Evolutionary conservation across 2,329 filamentous ascomycete genomes (phyloP), one percentile per base, ranked within the genome.

Genomic region (Hypomyces perniciosus): DNA sequence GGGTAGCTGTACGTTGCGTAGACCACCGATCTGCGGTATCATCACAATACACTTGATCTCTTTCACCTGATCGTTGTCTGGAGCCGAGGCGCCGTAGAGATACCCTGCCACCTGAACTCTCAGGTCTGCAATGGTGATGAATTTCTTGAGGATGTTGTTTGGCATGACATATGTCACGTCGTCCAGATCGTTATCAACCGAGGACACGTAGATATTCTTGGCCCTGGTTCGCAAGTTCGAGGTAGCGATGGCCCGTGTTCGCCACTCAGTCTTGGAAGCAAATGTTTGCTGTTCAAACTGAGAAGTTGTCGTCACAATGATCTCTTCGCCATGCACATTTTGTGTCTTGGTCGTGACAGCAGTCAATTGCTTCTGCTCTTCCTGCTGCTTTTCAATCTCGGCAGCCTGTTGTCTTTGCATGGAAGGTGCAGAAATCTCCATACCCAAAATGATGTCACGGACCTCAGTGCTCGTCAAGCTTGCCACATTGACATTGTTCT

Each of bases 401-500:
- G 93, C 92, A 13, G 93, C 93, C 71, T 97, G 93, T 71, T 99
- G 95, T 65, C 95, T 85, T 73, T 99, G 93, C 84, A 99, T 87
- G 1, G 92, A 97, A 27, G 93, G 93, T 29, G 93, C 95, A 53
- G 90, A 96, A 53, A 99, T 99, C 68, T 99, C 95, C 95, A 99
- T 99, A 79, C 93, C 93, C 56, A 99, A 73, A 61, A 99, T 99
- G 62, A 99, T 97, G 65, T 99, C 93, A 61, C 93, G 85, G 46
- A 99, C 93, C 81, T 99, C 93, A 62, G 88, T 96, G 66, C 84
- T 96, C 1, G 93, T 99, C 71, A 99, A 78, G 68, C 90, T 96
- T 12, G 95, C 95, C 9, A 93, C 92, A 62, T 99, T 99, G 75
- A 99, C 93, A 61, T 97, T 99, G 77, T 99, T 99, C 81, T 99